Evolutionary conservation across 2,329 filamentous ascomycete species (phyloP).

Genomic region (Alternaria atra): DNA sequence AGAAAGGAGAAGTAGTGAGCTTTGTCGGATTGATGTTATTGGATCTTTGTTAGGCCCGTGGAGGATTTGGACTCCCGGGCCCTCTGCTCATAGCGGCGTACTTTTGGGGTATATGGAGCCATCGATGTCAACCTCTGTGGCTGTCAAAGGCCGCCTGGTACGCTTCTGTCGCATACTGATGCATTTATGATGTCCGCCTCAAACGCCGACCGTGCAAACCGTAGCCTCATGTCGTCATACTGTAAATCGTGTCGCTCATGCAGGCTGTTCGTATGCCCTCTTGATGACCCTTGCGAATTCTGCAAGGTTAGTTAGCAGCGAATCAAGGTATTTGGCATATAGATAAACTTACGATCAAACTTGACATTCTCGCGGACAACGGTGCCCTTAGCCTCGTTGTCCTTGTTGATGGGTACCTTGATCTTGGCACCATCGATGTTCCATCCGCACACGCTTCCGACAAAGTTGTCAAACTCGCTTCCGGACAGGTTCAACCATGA

Average conservation of each 20-base stretch:
- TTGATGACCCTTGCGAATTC: slow-evolving; percentile 49
- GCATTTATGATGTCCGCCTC: slow-evolving; percentile 17
- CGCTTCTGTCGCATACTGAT: slow-evolving; percentile 18
- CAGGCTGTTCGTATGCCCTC: slow-evolving; percentile 50
- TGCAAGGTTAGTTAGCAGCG: slow-evolving; percentile 27
- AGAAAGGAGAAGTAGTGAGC: background rate
- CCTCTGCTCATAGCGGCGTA: slow-evolving; percentile 17
- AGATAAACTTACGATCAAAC: slow-evolving; percentile 69
- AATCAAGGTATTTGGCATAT: background rate
- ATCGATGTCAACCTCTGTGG: slow-evolving; percentile 18
- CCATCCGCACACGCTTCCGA: slow-evolving; percentile 76
- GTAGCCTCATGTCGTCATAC: slow-evolving; percentile 24
- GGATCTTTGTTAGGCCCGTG: slow-evolving; percentile 1
- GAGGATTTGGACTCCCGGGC: background rate
- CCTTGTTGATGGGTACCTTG: slow-evolving; percentile 87
- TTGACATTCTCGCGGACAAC: slow-evolving; percentile 96
- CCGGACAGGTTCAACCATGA: slow-evolving; percentile 59
- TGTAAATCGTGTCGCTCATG: slow-evolving; percentile 33
- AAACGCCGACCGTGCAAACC: slow-evolving; percentile 25
- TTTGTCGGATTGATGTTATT: slow-evolving; percentile 10
- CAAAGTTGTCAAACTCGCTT: slow-evolving; percentile 60
- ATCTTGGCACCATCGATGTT: slow-evolving; percentile 73
- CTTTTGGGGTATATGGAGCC: slow-evolving; percentile 29
- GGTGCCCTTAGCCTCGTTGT: slow-evolving; percentile 89
- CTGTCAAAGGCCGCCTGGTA: slow-evolving; percentile 13